phyloP scores from a whole-genome alignment of 257 asterid genomes.

The Lantana camara region DNA sequence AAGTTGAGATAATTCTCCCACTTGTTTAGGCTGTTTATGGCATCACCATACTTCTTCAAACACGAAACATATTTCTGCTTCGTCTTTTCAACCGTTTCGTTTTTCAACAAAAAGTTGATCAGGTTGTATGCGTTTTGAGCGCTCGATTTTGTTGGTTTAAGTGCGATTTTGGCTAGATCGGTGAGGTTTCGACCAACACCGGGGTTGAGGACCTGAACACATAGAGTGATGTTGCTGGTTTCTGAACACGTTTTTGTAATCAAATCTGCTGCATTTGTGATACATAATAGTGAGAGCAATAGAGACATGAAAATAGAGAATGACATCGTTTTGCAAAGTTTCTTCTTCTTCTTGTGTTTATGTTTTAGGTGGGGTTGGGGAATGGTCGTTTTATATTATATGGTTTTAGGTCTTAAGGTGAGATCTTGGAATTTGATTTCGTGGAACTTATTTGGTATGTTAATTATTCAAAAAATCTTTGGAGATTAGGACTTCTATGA shows the following conservation, averaged over 20 bases:
- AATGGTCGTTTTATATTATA: neutral
- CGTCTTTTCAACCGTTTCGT: neutral
- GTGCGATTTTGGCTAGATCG: neutral
- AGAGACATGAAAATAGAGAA: neutral
- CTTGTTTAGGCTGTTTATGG: neutral
- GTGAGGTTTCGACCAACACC: neutral
- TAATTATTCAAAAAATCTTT: too few species aligned
- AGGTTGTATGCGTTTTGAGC: neutral
- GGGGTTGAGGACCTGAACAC: neutral
- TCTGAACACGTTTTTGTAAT: neutral
- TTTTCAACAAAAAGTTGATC: neutral
- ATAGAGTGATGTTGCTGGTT: neutral
- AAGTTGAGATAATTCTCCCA: neutral
- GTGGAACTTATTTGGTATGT: too few species aligned
- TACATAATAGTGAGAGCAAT: neutral
- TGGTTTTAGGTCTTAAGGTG: neutral
- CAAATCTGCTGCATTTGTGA: neutral
- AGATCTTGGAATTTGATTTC: neutral
- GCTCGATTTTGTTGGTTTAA: neutral
- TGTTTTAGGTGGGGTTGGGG: neutral
- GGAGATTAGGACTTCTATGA: too few species aligned
- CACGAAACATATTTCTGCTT: neutral
- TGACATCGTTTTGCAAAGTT: too few species aligned
- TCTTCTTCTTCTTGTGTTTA: too few species aligned
- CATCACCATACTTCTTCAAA: neutral